Evolutionary conservation across 2,329 filamentous ascomycete species (phyloP).

Genomic region (Fusarium caatingaense): DNA sequence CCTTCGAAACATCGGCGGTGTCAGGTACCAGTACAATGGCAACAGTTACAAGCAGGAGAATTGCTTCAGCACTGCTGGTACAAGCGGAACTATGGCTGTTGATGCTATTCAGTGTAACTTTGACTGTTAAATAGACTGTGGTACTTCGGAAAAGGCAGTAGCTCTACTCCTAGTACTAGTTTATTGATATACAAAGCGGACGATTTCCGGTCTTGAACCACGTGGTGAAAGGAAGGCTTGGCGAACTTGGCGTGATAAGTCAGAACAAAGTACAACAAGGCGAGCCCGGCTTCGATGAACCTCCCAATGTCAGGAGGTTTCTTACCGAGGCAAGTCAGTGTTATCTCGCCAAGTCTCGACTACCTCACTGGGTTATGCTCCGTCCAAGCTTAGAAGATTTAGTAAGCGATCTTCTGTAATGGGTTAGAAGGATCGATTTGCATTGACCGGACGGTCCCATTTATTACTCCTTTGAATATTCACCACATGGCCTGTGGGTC

Average conservation of each 20-base stretch:
- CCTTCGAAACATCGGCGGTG: not conserved
- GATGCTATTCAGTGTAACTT: not conserved
- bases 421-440: not conserved
- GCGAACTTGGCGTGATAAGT: not conserved
- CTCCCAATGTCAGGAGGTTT: too few species aligned
- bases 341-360: not conserved
- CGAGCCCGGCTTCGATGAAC: too few species aligned
- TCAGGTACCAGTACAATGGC: not conserved
- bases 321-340: not conserved
- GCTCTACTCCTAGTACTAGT: not conserved
- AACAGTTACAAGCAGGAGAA: not conserved
- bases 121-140: not conserved
- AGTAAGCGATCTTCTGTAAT: not conserved
- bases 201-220: too few species aligned
- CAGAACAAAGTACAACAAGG: not conserved
- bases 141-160: not conserved
- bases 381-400: not conserved
- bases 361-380: not conserved
- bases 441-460: not conserved
- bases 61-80: not conserved
- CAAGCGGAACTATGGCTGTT: not conserved
- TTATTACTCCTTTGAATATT: not conserved
- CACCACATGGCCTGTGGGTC: not conserved
- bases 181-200: fast-evolving
- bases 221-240: not conserved